Evolutionary conservation across 2,329 filamentous ascomycete genomes (phyloP), one percentile per base, ranked within the genome.

Genomic region (Alternaria brassicicola): DNA sequence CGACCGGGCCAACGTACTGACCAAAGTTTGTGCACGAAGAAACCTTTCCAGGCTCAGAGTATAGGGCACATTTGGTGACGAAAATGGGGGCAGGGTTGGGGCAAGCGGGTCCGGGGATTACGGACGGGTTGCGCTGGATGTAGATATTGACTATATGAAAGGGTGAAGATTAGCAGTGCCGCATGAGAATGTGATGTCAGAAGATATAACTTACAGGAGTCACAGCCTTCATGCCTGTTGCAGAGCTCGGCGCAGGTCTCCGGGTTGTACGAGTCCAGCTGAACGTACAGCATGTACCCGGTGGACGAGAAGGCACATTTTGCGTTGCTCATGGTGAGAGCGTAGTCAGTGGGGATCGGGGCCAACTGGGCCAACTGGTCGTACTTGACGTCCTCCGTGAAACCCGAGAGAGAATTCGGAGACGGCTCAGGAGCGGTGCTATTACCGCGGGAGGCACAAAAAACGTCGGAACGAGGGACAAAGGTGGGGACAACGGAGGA

Each of bases 141-240:
- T 61, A 70, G 48, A 69, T 63, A 57, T 70, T 69, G 64, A 70
- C 64, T 64, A n/a, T 3, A 12, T 7, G 2, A n/a, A 17, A 10
- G 2, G 3, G 19, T 9, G 10, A 19, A 6, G 19, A 39, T 49
- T 23, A 46, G 35, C 28, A 41, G n/a, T 21, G 28, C 21, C n/a
- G 2, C 21, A 28, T 17, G 3, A 23, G n/a, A 12, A 3, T 21
- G 15, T n/a, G 2, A 8, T 17, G 15, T 12, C 15, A 21, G 5
- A 25, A 6, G 30, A 23, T 19, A 15, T 13, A 19, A 45, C 58
- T 47, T 41, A 61, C 58, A 63, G 5, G 57, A 36, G 12, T 60
- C 45, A 38, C 64, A 66, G 6, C 47, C 48, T 5, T 12, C 10
- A 12, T 42, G 13, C 1, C 10, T 23, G 31, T 47, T 35, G 55